Conservation (phyloP, 768 basidiomycete genomes). For the Chiua virens region DNA sequence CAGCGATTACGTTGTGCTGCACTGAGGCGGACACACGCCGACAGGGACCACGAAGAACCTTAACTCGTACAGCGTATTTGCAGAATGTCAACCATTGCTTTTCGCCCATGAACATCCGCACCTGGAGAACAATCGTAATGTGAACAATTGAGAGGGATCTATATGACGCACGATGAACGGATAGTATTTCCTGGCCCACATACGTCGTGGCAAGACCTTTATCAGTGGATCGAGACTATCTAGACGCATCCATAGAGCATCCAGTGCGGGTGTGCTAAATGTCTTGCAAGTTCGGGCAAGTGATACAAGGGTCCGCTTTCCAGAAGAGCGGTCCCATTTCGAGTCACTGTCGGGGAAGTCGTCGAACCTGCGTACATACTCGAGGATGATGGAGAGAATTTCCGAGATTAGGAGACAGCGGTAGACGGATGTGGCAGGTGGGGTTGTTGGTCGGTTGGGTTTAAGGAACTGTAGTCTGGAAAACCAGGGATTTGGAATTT, state of each 20-base stretch:
- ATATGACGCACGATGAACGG: slow-evolving; percentile 18
- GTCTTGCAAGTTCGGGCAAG: slow-evolving; percentile 13
- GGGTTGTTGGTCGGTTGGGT: neutral
- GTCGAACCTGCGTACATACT: slow-evolving; percentile 19
- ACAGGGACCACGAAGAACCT: slow-evolving; percentile 22
- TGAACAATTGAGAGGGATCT: too few species aligned
- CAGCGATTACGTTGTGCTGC: slow-evolving; percentile 16
- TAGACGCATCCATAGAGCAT: slow-evolving; percentile 28
- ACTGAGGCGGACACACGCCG: slow-evolving; percentile 15
- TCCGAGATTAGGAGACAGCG: slow-evolving; percentile 22
- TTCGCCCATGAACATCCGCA: slow-evolving; percentile 23
- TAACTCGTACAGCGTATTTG: slow-evolving; percentile 26
- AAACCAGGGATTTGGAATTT: too few species aligned
- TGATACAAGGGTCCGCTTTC: slow-evolving; percentile 24
- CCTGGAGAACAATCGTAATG: too few species aligned
- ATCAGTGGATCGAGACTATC: slow-evolving; percentile 29
- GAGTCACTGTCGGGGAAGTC: slow-evolving; percentile 18
- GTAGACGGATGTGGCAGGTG: slow-evolving; percentile 8
- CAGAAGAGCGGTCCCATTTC: slow-evolving; percentile 10
- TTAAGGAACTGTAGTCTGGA: too few species aligned
- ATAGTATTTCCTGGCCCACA: slow-evolving; percentile 24
- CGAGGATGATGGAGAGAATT: slow-evolving; percentile 24
- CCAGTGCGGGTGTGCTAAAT: slow-evolving; percentile 13
- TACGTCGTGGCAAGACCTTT: slow-evolving; percentile 22
- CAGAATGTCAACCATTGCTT: slow-evolving; percentile 27